Conservation (phyloP, 164 flowering plant genomes). For the Macadamia integrifolia region DNA sequence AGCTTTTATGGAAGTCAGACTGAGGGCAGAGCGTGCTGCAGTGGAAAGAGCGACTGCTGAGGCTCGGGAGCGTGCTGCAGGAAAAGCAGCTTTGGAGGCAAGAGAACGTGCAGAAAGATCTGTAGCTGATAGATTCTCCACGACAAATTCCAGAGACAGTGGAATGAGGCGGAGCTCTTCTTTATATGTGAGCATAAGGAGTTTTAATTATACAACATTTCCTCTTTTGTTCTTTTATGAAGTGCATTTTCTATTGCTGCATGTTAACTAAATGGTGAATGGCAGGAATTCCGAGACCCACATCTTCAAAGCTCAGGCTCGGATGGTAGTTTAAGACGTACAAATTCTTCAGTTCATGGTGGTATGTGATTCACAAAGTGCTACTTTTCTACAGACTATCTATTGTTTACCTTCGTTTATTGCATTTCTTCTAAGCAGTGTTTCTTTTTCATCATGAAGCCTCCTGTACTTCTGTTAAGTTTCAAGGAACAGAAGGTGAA, state of each 20-base stretch:
- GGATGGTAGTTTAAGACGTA: conserved; percentile 26
- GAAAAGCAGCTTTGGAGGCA: conserved; percentile 46
- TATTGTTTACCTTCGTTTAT: background rate
- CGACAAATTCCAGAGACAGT: conserved; percentile 28
- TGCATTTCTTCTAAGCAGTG: conserved; percentile 11
- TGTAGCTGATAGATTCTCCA: conserved; percentile 36
- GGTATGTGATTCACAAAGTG: conserved; percentile 25
- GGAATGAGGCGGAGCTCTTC: conserved; percentile 41
- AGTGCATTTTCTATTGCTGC: conserved; percentile 10
- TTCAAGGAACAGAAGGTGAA: conserved; percentile 63
- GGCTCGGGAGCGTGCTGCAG: conserved; percentile 78
- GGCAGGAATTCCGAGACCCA: conserved; percentile 29
- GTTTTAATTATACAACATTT: background rate
- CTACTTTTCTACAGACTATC: conserved; percentile 1
- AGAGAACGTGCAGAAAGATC: conserved; percentile 38
- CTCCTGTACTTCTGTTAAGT: conserved; percentile 16
- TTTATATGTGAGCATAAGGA: conserved; percentile 30
- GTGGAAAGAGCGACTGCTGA: conserved; percentile 88
- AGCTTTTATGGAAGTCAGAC: conserved; percentile 55
- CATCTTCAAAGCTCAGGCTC: conserved; percentile 30
- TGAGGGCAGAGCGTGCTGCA: conserved; percentile 79
- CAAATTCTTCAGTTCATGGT: conserved; percentile 29
- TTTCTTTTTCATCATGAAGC: conserved; percentile 18
- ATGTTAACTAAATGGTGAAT: conserved; percentile 1
- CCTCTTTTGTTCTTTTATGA: conserved; percentile 13